A percentile compares a stretch with the other conserved stretches of the same genome.
Evolutionary conservation across 1,284 basidiomycete species (phyloP).

Genomic region (Microbotryomycetes sp.): DNA sequence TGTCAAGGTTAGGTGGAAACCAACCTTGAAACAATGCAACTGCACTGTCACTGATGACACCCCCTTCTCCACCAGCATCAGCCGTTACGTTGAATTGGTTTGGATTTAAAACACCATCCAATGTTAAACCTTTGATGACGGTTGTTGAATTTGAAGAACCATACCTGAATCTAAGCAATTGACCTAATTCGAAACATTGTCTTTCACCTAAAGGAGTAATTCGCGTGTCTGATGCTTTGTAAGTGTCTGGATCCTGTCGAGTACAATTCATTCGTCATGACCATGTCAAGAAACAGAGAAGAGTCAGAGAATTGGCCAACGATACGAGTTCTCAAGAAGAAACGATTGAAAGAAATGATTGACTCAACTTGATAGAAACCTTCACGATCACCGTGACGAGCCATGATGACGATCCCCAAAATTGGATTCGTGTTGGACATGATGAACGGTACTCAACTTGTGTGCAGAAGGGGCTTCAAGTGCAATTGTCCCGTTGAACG

Average conservation of each 20-base stretch:
- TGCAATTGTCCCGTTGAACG: too few relatives aligned
- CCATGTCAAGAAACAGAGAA: not conserved
- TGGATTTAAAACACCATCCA: constrained; percentile 59
- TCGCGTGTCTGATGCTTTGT: constrained; percentile 62
- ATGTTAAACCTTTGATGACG: constrained; percentile 59
- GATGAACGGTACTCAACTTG: too few relatives aligned
- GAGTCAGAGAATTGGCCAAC: not conserved
- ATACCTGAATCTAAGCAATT: constrained; percentile 61
- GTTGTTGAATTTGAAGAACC: constrained; percentile 57
- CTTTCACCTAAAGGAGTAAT: constrained; percentile 79
- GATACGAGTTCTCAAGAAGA: not conserved
- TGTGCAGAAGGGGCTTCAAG: too few relatives aligned
- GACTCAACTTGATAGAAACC: constrained; percentile 62
- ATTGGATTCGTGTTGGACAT: constrained; percentile 40
- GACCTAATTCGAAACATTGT: constrained; percentile 65
- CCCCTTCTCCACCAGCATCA: constrained; percentile 75
- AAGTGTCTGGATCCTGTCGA: constrained; percentile 40
- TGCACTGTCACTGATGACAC: constrained; percentile 26
- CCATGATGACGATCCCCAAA: constrained; percentile 70
- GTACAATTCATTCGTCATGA: not conserved
- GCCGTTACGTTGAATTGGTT: constrained; percentile 57
- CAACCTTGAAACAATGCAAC: not conserved
- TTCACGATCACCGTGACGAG: constrained; percentile 73
- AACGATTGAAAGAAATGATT: not conserved
- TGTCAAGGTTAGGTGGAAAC: constrained; percentile 16